These are phyloP conservation scores for Pelagophyceae sp. DNA, from an alignment of 352 stramenopile genomes.

Conservation along the genomic window DNA sequence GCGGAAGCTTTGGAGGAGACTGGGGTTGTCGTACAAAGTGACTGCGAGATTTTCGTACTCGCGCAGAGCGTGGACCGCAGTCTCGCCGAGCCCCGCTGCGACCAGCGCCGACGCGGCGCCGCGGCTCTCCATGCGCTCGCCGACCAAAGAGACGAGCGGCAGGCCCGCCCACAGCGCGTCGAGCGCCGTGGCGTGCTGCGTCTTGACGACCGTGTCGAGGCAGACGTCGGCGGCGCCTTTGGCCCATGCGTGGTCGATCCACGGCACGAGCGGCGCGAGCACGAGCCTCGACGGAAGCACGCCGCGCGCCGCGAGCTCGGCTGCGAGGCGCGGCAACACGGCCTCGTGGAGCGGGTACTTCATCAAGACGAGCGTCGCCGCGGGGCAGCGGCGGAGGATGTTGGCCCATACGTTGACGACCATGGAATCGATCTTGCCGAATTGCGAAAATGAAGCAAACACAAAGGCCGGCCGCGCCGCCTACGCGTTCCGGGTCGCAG, in stretches of 20 bases:
- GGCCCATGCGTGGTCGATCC: conserved; percentile 61
- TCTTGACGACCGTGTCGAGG: conserved; percentile 56
- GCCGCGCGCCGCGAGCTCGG: conserved; percentile 1
- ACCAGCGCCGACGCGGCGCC: conserved; percentile 5
- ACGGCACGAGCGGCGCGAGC: conserved; percentile 42
- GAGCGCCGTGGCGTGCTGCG: conserved; percentile 32
- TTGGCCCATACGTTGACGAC: conserved; percentile 66
- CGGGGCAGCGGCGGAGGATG: conserved; percentile 56
- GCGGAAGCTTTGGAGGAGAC: neutral
- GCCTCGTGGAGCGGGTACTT: conserved; percentile 40
- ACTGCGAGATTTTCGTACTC: conserved; percentile 67
- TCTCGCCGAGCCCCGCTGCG: conserved; percentile 29
- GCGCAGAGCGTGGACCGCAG: conserved; percentile 58
- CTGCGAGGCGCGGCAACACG: neutral
- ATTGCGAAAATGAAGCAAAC: conserved; percentile 71
- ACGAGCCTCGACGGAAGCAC: conserved; percentile 46
- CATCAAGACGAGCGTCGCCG: conserved; percentile 62
- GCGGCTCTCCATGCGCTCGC: conserved; percentile 3
- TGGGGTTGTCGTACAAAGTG: conserved; percentile 38
- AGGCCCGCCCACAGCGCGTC: conserved; percentile 65
- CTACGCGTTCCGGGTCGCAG: neutral
- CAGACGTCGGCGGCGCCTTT: conserved; percentile 61
- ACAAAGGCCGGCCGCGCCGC: conserved; percentile 37
- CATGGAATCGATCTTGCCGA: conserved; percentile 67
- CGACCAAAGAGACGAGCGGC: conserved; percentile 40